phyloP scores from a whole-genome alignment of 1,284 basidiomycete genomes.

The Sanghuangporus weigelae region DNA sequence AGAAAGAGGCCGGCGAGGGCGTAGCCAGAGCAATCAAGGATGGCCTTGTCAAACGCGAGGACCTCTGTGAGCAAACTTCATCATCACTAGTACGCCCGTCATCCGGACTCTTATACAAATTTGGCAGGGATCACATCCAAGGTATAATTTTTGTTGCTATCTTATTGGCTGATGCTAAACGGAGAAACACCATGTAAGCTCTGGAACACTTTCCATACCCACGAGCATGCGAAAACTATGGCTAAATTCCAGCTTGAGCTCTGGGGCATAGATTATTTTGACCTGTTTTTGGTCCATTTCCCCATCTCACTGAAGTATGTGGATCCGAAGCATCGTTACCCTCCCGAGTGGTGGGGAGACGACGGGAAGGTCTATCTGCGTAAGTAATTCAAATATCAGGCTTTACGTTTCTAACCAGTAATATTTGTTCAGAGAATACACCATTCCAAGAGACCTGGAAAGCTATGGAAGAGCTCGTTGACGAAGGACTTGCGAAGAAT shows the following conservation, averaged over 20 bases:
- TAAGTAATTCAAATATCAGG: conserved; percentile 28
- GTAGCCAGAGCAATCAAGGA: conserved; percentile 61
- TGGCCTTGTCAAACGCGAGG: conserved; percentile 68
- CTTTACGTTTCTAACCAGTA: conserved; percentile 13
- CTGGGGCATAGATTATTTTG: conserved; percentile 80
- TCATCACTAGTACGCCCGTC: background rate
- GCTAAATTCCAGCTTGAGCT: conserved; percentile 59
- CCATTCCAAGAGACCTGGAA: conserved; percentile 73
- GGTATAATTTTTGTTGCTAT: background rate
- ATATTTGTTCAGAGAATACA: conserved; percentile 42
- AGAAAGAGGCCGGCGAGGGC: conserved; percentile 71
- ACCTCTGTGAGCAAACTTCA: conserved; percentile 55
- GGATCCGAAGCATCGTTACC: conserved; percentile 65
- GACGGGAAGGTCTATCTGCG: conserved; percentile 57
- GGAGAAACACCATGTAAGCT: conserved; percentile 34
- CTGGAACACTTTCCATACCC: conserved; percentile 69
- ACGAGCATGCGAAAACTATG: conserved; percentile 55
- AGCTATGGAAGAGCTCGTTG: conserved; percentile 71
- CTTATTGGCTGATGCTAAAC: too few relatives aligned
- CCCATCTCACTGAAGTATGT: conserved; percentile 74
- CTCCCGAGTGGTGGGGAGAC: conserved; percentile 72
- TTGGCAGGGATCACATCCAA: conserved; percentile 18
- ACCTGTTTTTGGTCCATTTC: conserved; percentile 76
- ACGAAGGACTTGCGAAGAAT: conserved; percentile 63
- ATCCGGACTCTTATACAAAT: background rate